These are phyloP conservation scores for Oryza punctata DNA, from an alignment of 176 grass and related monocot genomes.

Conservation along the genomic window DNA sequence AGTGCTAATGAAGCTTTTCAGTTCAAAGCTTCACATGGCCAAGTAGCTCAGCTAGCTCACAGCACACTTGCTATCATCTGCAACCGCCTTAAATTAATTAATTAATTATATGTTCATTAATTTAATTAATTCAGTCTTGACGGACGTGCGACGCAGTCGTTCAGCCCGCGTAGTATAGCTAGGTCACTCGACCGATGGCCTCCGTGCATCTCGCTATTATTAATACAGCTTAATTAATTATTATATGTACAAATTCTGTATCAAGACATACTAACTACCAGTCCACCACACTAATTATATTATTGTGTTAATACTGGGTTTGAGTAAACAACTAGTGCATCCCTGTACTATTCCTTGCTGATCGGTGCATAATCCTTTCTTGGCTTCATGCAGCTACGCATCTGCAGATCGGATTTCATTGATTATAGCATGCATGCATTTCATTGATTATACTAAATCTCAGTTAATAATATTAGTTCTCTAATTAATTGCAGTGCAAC, in stretches of 20 bases:
- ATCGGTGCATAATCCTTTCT: constrained; percentile 6
- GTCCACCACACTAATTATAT: not conserved
- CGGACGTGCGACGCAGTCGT: constrained; percentile 50
- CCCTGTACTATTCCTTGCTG: constrained; percentile 41
- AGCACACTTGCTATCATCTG: not conserved
- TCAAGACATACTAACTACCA: not conserved
- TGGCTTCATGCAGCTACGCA: constrained; percentile 8
- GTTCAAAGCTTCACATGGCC: not conserved
- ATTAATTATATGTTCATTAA: not conserved
- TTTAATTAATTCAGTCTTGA: not conserved
- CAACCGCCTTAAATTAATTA: not conserved
- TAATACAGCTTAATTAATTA: not conserved
- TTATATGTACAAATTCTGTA: not conserved
- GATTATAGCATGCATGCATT: not conserved
- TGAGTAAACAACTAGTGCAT: constrained; percentile 31
- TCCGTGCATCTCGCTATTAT: constrained; percentile 36
- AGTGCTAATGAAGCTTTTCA: not conserved
- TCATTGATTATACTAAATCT: too few species aligned
- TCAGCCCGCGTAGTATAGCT: not conserved
- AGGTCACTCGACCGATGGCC: not conserved
- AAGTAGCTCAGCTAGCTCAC: not conserved
- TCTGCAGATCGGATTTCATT: not conserved
- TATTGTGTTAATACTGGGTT: not conserved
- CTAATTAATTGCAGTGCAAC: constrained; percentile 35
- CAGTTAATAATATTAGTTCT: not conserved